Evolutionary conservation across 2,329 filamentous ascomycete genomes (phyloP), one percentile per base, ranked within the genome.

Genomic region (Aspergillus udagawae): DNA sequence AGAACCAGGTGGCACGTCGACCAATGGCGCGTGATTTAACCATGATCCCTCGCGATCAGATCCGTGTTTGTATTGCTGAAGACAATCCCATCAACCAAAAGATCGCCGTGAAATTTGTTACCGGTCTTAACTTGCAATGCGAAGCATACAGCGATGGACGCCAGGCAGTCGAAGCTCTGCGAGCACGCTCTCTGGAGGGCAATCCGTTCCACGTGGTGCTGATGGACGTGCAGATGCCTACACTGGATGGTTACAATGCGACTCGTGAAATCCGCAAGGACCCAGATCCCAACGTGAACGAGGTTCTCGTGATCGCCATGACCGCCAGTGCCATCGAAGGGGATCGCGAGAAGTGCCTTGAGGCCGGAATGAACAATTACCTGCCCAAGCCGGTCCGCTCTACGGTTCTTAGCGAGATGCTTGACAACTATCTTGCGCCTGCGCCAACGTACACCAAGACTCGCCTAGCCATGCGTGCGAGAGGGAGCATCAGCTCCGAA

Each of bases 151-250:
- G 91, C 61, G 95, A 97, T 70, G 93, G 93, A 0, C 82, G 89
- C 60, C 91, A 92, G 75, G 92, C 92, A 0, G 89, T 96, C 14
- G 90, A 96, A 67, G 92, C 91, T 0, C 77, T 97, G n/a, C 86
- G 88, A 8, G 79, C 84, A 52, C 89, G 87, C 60, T 88, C 89
- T 3, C 80, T 78, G 48, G 87, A 90, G 60, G 88, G 87, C 1
- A 80, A 80, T 8, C 92, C 92, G 0, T 97, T 95, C 75, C 92
- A 97, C 67, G 83, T 97, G 32, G 88, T 96, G 44, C 82, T 97
- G 48, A 97, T 97, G 92, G 92, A 97, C 71, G 91, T 96, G 3
- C 92, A 96, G 75, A 97, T 97, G 92, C 92, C 92, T 0, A 86
- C 95, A 3, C 83, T 96, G 8, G 92, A 97, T 71, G 92, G 92